Percentiles rank a stretch among this genome's conserved stretches.
Conservation (phyloP, 306 rosid genomes). For the Rosa lucieae region DNA sequence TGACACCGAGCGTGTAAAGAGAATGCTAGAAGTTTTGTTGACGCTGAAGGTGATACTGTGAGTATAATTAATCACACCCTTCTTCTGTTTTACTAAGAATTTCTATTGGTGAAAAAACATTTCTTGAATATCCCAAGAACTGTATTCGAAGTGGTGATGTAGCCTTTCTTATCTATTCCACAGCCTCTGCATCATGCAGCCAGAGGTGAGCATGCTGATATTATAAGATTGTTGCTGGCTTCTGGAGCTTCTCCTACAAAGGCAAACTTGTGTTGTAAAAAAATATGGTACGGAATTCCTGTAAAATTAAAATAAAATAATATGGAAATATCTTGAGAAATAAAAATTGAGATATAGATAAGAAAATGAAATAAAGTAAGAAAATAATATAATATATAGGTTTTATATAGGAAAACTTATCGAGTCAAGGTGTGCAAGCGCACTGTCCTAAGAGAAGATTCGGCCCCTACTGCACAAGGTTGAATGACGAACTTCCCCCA, state of each 20-base stretch:
- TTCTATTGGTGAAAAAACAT: not conserved
- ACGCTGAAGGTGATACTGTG: constrained; percentile 92
- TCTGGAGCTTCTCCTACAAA: constrained; percentile 63
- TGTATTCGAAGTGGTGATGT: not conserved
- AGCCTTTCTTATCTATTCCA: constrained; percentile 2
- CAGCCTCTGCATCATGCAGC: constrained; percentile 98
- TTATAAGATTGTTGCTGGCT: constrained; percentile 57
- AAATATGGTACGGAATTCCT: too few relatives aligned
- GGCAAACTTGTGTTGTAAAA: constrained; percentile 11
- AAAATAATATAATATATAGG: too few relatives aligned
- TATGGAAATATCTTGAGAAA: too few relatives aligned
- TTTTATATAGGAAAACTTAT: too few relatives aligned
- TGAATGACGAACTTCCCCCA: too few relatives aligned
- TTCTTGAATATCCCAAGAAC: not conserved
- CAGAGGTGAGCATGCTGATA: constrained; percentile 79
- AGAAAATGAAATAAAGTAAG: too few relatives aligned
- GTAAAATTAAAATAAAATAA: too few relatives aligned
- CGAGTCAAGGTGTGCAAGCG: too few relatives aligned
- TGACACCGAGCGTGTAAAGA: constrained; percentile 44
- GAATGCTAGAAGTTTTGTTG: constrained; percentile 82
- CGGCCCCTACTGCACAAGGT: too few relatives aligned
- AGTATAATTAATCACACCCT: constrained; percentile 30
- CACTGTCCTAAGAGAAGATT: too few relatives aligned
- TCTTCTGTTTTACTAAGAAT: constrained; percentile 7
- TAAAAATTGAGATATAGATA: too few relatives aligned